A percentile compares a stretch with the other conserved stretches of the same genome.
Evolutionary conservation across 106 monocot genomes (phyloP).

Genomic region (Hemerocallis citrina): DNA sequence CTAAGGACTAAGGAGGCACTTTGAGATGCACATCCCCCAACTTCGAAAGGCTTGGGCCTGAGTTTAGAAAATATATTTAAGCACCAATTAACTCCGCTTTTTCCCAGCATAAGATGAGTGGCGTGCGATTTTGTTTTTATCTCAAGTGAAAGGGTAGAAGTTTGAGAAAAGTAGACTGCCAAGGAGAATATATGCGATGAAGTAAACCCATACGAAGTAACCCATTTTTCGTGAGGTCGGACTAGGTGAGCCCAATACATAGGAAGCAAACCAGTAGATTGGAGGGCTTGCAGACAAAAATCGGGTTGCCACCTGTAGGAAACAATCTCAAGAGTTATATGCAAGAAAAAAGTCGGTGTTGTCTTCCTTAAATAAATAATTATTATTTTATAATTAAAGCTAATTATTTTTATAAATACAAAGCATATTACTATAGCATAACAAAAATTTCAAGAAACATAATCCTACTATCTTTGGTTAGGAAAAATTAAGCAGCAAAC

Average conservation of each 20-base stretch:
- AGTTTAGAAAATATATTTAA: too few species aligned
- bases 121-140: too few species aligned
- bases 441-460: too few species aligned
- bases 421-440: too few species aligned
- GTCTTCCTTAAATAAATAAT: neutral
- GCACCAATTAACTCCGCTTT: too few species aligned
- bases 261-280: constrained; percentile 86
- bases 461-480: too few species aligned
- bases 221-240: constrained; percentile 23
- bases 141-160: constrained; percentile 95
- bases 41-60: too few species aligned
- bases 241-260: constrained; percentile 25
- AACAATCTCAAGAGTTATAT: neutral
- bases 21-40: too few species aligned
- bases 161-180: constrained; percentile 89
- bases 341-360: neutral
- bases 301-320: constrained; percentile 70
- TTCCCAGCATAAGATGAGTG: too few species aligned
- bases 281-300: constrained; percentile 88
- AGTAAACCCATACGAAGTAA: constrained; percentile 64
- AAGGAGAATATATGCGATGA: constrained; percentile 57
- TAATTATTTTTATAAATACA: too few species aligned
- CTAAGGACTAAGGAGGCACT: too few species aligned
- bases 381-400: neutral
- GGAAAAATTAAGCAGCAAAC: too few species aligned